Conservation (phyloP, 2,329 filamentous ascomycete species). For the Arachnomyces sp. region DNA sequence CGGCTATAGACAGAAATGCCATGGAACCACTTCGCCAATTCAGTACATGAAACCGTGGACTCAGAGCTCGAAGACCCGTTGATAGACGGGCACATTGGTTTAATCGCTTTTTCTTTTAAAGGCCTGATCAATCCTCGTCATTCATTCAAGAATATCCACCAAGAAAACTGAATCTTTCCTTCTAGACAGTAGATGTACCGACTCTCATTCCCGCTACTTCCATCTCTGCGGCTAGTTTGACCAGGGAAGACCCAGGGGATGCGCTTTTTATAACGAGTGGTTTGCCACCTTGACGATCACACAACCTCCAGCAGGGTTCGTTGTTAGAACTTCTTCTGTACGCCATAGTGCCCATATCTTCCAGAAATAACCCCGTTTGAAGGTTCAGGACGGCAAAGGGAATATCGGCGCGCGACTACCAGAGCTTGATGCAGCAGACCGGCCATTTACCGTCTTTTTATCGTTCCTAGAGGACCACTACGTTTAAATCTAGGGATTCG, state of each 20-base stretch:
- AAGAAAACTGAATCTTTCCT: slow-evolving; percentile 1
- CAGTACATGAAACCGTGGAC: too few species aligned
- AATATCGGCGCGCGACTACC: slow-evolving; percentile 82
- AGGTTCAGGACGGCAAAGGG: slow-evolving; percentile 76
- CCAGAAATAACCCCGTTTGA: slow-evolving; percentile 65
- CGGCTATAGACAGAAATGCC: too few species aligned
- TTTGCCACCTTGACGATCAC: slow-evolving; percentile 54
- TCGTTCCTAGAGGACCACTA: slow-evolving; percentile 80
- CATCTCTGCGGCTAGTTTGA: slow-evolving; percentile 66
- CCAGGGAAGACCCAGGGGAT: slow-evolving; percentile 74
- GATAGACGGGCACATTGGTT: slow-evolving; percentile 51
- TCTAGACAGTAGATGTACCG: slow-evolving; percentile 66
- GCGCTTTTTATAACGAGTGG: slow-evolving; percentile 49
- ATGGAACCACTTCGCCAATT: too few species aligned
- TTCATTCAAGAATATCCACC: background rate
- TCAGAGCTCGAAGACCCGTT: too few species aligned
- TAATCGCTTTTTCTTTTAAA: background rate
- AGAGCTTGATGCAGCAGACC: slow-evolving; percentile 78
- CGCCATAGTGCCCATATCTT: slow-evolving; percentile 80
- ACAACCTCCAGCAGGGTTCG: slow-evolving; percentile 68
- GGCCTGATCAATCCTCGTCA: background rate
- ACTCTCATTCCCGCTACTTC: slow-evolving; percentile 72
- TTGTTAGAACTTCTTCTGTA: slow-evolving; percentile 86
- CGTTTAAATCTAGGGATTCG: slow-evolving; percentile 63
- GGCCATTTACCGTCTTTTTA: slow-evolving; percentile 71